A percentile compares a stretch with the other conserved stretches of the same genome.
Evolutionary conservation across 768 basidiomycete species (phyloP).

Genomic region (Gautieria morchelliformis): DNA sequence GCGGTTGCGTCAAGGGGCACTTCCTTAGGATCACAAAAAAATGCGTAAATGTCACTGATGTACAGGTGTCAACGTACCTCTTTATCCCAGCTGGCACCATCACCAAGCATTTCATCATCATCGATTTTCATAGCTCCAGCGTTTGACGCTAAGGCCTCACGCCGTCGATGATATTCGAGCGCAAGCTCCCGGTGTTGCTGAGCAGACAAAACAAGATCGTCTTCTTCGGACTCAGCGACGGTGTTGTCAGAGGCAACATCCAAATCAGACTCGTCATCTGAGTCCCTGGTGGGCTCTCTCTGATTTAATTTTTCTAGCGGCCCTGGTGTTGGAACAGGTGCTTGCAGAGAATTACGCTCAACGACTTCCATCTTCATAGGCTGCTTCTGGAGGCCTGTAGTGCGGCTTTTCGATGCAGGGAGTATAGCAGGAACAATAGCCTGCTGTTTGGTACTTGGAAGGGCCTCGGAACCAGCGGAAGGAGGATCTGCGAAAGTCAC

Average conservation of each 20-base stretch:
- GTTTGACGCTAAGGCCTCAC: constrained; percentile 43
- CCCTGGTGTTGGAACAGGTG: constrained; percentile 13
- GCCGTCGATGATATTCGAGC: constrained; percentile 58
- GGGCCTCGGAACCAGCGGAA: background rate
- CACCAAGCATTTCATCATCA: constrained; percentile 26
- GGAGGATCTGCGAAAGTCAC: constrained; percentile 52
- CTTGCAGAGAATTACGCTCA: background rate
- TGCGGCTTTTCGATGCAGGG: constrained; percentile 22
- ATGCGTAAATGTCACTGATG: constrained; percentile 5
- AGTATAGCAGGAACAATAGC: constrained; percentile 38
- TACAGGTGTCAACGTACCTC: constrained; percentile 25
- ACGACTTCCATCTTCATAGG: constrained; percentile 66
- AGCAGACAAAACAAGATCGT: constrained; percentile 26
- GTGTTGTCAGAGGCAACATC: constrained; percentile 12
- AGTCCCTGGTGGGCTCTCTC: constrained; percentile 65
- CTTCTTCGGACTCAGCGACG: constrained; percentile 23
- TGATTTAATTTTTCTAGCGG: constrained; percentile 10
- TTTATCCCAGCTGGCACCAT: constrained; percentile 31
- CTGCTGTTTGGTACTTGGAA: constrained; percentile 2
- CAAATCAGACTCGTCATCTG: constrained; percentile 27
- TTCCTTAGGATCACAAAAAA: constrained; percentile 22
- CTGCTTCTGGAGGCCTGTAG: constrained; percentile 21
- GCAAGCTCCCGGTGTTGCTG: constrained; percentile 69
- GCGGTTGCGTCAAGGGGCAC: constrained; percentile 37
- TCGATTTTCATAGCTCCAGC: constrained; percentile 42